phyloP scores from a whole-genome alignment of 2,329 filamentous ascomycete species.

The Fusarium concolor region DNA sequence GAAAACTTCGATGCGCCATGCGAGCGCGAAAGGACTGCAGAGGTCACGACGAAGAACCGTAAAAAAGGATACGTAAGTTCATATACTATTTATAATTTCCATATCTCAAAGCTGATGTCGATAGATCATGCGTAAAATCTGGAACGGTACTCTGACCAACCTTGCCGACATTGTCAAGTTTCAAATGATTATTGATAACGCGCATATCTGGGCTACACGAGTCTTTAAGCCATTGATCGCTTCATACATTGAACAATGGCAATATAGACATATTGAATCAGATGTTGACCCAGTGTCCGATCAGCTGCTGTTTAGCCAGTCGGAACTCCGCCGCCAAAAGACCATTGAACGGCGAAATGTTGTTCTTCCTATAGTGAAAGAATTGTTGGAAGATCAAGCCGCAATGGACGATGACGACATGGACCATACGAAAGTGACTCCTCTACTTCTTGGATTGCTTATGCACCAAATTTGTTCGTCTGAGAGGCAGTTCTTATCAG shows the following conservation, averaged over 20 bases:
- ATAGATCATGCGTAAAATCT: slow-evolving; percentile 36
- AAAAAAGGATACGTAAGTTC: slow-evolving; percentile 20
- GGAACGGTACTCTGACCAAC: slow-evolving; percentile 30
- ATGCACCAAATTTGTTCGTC: slow-evolving; percentile 9
- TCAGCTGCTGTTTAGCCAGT: neutral
- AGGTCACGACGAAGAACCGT: neutral
- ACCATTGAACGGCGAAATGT: neutral
- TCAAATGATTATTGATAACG: slow-evolving; percentile 38
- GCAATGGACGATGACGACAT: slow-evolving; percentile 2
- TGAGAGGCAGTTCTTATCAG: neutral
- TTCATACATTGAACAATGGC: slow-evolving; percentile 36
- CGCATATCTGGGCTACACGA: slow-evolving; percentile 38
- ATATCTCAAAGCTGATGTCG: too few species aligned
- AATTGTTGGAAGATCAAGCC: slow-evolving; percentile 1
- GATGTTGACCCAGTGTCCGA: fast-evolving
- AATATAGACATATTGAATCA: neutral
- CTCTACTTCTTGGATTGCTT: slow-evolving; percentile 19
- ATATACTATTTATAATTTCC: too few species aligned
- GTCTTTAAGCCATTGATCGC: slow-evolving; percentile 32
- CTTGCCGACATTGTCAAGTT: slow-evolving; percentile 21
- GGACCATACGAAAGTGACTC: slow-evolving; percentile 9
- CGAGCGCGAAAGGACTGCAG: neutral
- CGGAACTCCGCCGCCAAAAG: neutral
- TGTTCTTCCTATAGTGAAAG: slow-evolving; percentile 2
- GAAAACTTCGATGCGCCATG: slow-evolving; percentile 13